Evolutionary conservation across 1,139 yeast genomes (phyloP).

Genomic region (Chernovozyma sophiae-reginae): DNA sequence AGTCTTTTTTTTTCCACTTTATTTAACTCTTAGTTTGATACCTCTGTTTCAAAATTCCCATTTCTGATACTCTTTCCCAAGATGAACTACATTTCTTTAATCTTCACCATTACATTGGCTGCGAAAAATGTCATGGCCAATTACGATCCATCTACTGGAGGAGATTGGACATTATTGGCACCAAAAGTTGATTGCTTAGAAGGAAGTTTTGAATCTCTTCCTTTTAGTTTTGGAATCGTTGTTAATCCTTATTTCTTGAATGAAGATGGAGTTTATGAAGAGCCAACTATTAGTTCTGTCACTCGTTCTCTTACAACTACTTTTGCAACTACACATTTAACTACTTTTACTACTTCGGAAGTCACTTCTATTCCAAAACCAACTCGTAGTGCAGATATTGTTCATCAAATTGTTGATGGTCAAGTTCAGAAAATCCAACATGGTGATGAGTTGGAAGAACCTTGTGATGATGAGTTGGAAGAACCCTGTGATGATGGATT

Average conservation of each 20-base stretch:
- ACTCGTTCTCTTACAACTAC: constrained; percentile 17
- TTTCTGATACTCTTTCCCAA: too few species aligned
- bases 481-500: constrained; percentile 8
- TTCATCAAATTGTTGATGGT: constrained; percentile 28
- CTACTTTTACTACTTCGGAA: constrained; percentile 6
- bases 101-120: constrained; percentile 9
- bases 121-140: constrained; percentile 5
- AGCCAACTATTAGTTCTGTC: constrained; percentile 11
- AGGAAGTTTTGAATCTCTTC: constrained; percentile 23
- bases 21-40: too few species aligned
- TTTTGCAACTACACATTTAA: constrained; percentile 2
- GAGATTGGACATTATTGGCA: constrained; percentile 31
- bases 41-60: too few species aligned
- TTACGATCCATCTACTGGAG: constrained; percentile 30
- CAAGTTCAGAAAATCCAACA: constrained; percentile 22
- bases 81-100: constrained; percentile 1
- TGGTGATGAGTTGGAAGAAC: constrained; percentile 3
- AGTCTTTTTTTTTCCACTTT: too few species aligned
- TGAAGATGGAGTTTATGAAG: constrained; percentile 15
- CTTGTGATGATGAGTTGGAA: constrained; percentile 2
- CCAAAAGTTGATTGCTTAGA: constrained; percentile 17
- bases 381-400: constrained; percentile 19
- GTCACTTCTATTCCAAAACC: constrained; percentile 23
- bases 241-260: constrained; percentile 23
- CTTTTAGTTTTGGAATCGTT: constrained; percentile 32